phyloP scores from a whole-genome alignment of 1,139 yeast species.

The Yamadazyma kanchanaburiensis region DNA sequence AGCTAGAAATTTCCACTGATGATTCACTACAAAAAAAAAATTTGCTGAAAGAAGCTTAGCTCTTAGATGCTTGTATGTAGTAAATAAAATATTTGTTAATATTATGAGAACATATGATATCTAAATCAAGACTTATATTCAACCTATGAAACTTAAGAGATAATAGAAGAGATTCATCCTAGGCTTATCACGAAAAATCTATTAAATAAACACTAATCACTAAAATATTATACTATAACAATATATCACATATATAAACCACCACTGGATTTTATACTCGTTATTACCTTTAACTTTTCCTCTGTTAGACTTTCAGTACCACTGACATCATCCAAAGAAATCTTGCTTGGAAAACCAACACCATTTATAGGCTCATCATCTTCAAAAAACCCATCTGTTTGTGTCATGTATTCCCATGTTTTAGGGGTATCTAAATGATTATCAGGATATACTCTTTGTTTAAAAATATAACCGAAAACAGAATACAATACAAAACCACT shows the following conservation, averaged over 20 bases:
- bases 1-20: slow-evolving; percentile 1
- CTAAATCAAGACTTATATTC: no score
- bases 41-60: no score
- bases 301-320: slow-evolving; percentile 8
- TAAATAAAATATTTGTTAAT: no score
- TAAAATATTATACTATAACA: no score
- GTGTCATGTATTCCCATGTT: slow-evolving; percentile 17
- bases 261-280: slow-evolving; percentile 14
- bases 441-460: slow-evolving; percentile 13
- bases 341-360: slow-evolving; percentile 14
- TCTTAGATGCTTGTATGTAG: no score
- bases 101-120: no score
- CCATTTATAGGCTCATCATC: slow-evolving; percentile 14
- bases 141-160: no score
- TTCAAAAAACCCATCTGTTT: slow-evolving; percentile 16
- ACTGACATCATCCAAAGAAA: slow-evolving; percentile 7
- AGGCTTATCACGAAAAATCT: no score
- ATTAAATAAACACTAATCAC: no score
- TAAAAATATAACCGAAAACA: slow-evolving; percentile 11
- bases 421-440: slow-evolving; percentile 12
- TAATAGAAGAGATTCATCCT: no score
- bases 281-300: slow-evolving; percentile 14
- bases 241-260: slow-evolving; percentile 8
- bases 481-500: slow-evolving; percentile 12
- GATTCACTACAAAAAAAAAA: no score